Evolutionary conservation across 495 filamentous ascomycete species (phyloP).

Genomic region (Sordaria brevicollis): DNA sequence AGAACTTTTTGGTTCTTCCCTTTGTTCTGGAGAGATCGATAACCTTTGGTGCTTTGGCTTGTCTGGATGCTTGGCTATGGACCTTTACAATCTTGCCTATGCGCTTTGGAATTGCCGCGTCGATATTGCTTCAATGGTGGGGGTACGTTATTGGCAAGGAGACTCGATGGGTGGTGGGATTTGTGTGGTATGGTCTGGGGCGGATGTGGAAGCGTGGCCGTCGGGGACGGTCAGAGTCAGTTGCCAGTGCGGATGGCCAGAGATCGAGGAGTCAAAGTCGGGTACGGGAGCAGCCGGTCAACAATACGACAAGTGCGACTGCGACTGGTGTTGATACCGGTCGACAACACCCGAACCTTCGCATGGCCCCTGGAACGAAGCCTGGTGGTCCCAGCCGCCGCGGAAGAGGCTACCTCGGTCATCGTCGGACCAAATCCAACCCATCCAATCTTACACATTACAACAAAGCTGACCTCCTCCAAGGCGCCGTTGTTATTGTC

Average conservation of each 20-base stretch:
- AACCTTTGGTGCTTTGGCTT: conserved; percentile 79
- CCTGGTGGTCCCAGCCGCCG: conserved; percentile 6
- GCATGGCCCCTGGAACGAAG: neutral
- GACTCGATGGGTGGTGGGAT: conserved; percentile 52
- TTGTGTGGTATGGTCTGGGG: conserved; percentile 64
- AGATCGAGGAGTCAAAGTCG: conserved; percentile 28
- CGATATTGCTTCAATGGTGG: conserved; percentile 69
- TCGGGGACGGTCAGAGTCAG: conserved; percentile 33
- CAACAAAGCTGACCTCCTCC: conserved; percentile 92
- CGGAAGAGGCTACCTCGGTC: conserved; percentile 35
- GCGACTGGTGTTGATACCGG: neutral
- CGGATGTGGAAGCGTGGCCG: conserved; percentile 59
- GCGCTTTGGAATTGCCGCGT: conserved; percentile 74
- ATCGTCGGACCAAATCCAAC: conserved; percentile 69
- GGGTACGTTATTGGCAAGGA: conserved; percentile 53
- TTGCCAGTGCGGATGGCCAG: conserved; percentile 12
- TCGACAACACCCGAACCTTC: neutral
- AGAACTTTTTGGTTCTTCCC: conserved; percentile 78
- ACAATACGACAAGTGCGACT: neutral
- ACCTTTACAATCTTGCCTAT: conserved; percentile 91
- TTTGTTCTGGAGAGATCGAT: conserved; percentile 75
- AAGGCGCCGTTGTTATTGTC: conserved; percentile 72
- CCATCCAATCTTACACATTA: conserved; percentile 75
- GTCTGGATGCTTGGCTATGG: conserved; percentile 94
- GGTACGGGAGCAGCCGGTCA: conserved; percentile 18